These are phyloP conservation scores for Zygosaccharomyces bisporus DNA, from an alignment of 805 yeast genomes.

Conservation along the genomic window DNA sequence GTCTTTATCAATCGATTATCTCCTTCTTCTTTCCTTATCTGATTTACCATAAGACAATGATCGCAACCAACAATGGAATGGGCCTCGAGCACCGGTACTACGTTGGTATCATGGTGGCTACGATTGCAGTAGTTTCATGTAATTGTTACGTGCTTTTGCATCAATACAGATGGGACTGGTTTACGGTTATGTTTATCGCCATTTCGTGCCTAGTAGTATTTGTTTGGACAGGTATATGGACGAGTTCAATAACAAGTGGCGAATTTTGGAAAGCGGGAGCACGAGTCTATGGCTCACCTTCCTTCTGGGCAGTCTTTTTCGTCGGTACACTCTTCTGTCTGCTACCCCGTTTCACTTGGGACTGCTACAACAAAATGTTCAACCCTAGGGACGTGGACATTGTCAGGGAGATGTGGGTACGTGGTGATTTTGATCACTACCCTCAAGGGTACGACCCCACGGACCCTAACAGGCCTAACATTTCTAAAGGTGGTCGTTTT, in stretches of 20 bases:
- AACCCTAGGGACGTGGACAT: constrained; percentile 69
- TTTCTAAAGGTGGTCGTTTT: constrained; percentile 42
- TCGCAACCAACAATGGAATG: constrained; percentile 52
- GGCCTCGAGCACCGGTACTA: constrained; percentile 66
- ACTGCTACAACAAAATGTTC: constrained; percentile 49
- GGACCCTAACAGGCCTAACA: constrained; percentile 59
- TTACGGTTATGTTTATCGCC: constrained; percentile 50
- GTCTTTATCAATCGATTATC: constrained; percentile 67
- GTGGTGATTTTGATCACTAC: constrained; percentile 65
- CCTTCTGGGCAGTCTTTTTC: constrained; percentile 65
- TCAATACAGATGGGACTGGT: constrained; percentile 81
- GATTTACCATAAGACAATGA: constrained; percentile 41
- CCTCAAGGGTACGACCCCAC: constrained; percentile 76
- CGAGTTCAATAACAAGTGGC: constrained; percentile 47
- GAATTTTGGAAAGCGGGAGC: constrained; percentile 69
- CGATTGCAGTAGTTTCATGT: constrained; percentile 65
- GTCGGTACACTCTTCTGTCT: constrained; percentile 63
- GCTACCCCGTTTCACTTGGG: constrained; percentile 63
- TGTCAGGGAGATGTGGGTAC: constrained; percentile 62
- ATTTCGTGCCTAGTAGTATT: constrained; percentile 59
- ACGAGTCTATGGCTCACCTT: constrained; percentile 54
- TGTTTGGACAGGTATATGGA: constrained; percentile 82
- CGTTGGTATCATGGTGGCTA: constrained; percentile 64
- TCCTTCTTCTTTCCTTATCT: constrained; percentile 73
- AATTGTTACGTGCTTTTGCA: constrained; percentile 62